Evolutionary conservation across 208 protist genomes (phyloP).

Genomic region (Tritrichomonas musculus): DNA sequence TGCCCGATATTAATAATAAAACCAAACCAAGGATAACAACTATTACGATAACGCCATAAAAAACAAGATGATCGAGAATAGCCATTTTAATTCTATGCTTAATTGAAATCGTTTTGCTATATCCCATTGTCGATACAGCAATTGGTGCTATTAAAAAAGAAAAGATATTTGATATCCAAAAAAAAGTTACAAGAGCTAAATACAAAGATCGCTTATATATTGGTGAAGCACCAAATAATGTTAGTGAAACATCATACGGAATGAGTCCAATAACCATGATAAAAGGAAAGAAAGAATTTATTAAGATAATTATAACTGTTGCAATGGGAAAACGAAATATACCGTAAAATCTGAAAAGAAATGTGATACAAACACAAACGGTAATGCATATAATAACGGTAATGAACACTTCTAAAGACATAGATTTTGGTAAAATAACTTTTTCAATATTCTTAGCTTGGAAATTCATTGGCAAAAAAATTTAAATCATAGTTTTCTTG

Average conservation of each 20-base stretch:
- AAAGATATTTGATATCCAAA: not conserved
- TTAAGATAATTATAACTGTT: not conserved
- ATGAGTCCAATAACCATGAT: not conserved
- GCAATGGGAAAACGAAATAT: not conserved
- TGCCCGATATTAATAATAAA: not conserved
- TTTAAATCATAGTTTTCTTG: too few relatives aligned
- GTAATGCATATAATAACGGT: too few relatives aligned
- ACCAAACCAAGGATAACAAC: not conserved
- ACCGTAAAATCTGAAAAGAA: not conserved
- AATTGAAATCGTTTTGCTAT: not conserved
- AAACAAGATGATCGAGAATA: not conserved
- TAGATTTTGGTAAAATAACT: too few relatives aligned
- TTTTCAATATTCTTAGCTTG: too few relatives aligned
- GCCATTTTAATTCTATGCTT: not conserved
- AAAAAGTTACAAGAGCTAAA: not conserved
- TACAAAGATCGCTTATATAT: not conserved
- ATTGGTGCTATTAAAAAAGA: not conserved
- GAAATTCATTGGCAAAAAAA: too few relatives aligned
- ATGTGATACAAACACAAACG: not conserved
- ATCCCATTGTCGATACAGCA: not conserved
- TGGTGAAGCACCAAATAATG: not conserved
- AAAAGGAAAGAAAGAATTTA: not conserved
- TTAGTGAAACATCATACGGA: not conserved
- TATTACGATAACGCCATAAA: not conserved
- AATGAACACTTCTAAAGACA: too few relatives aligned